Evolutionary conservation across 306 rosid species (phyloP), one percentile per base, ranked within the genome.

Genomic region (Cyclanthera cordifolia): DNA sequence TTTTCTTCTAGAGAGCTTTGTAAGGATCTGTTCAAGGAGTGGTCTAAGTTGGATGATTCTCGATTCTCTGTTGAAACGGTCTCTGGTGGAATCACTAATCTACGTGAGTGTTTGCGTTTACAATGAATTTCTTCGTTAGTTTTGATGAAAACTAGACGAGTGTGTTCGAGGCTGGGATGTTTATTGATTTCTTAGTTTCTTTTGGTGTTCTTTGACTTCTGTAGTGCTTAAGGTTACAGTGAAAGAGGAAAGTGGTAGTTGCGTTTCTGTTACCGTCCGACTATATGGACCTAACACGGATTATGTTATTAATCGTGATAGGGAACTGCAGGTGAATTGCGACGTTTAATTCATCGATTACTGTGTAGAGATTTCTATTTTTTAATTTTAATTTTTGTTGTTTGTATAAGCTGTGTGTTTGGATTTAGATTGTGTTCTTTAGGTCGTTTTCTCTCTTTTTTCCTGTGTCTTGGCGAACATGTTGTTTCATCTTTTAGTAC

Each of bases 21-120:
- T 80, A 87, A 90, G 87, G 95, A 90, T 53, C 79, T 90, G 82
- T 87, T 93, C 76, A 72, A 83, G 79, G 63, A 68, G 13, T 93
- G 99, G 99, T 86, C 95, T 30, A 78, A 81, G 46, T 78, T 93
- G 73, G 88, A 78, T 23, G 81, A 75, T 56, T 93, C 95, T 48
- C 50, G 83, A 75, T 93, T 90, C 84, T 27, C 69, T n/a, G 78
- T 93, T 55, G 86, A 85, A 77, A 86, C 78, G 10, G 86, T 93
- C 60, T 86, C 96, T 1, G 99, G 95, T 24, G 99, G 96, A 74
- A 93, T 90, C 69, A 93, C 99, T n/a, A 93, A 93, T 86, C 77
- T 84, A 53, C 76, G 99, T 93, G 74, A 84, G 98, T 80, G 41
- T 45, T 72, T 69, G n/a, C 30, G n/a, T n/a, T 21, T 55, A 2